Conservation (phyloP, 2,329 filamentous ascomycete species). For the Rhynchosporium secalis region DNA sequence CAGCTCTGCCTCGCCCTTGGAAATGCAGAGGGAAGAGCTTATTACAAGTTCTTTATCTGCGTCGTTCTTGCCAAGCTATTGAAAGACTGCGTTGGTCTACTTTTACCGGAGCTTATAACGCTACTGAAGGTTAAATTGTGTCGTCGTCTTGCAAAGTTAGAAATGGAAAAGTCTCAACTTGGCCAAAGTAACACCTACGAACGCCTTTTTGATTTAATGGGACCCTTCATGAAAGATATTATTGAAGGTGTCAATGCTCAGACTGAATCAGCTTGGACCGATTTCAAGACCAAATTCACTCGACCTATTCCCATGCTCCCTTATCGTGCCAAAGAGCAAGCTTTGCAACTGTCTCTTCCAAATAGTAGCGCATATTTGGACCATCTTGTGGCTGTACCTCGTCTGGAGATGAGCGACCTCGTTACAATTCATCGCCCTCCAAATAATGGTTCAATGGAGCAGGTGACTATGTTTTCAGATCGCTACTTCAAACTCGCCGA, state of each 20-base stretch:
- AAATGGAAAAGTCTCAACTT: constrained; percentile 42
- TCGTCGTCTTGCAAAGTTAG: constrained; percentile 59
- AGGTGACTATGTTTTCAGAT: constrained; percentile 30
- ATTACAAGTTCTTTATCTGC: constrained; percentile 61
- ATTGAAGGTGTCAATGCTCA: constrained; percentile 38
- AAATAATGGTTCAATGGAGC: constrained; percentile 21
- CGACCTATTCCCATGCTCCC: constrained; percentile 48
- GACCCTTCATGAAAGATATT: constrained; percentile 34
- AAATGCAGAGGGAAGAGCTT: constrained; percentile 45
- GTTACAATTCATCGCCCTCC: constrained; percentile 23
- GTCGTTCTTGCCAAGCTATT: constrained; percentile 50
- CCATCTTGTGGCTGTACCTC: constrained; percentile 19
- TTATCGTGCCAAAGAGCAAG: constrained; percentile 38
- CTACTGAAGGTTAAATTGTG: constrained; percentile 54
- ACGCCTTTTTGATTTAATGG: constrained; percentile 37
- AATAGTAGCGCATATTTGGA: constrained; percentile 44
- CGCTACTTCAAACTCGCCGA: constrained; percentile 33
- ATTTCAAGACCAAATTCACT: constrained; percentile 42
- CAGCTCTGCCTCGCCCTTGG: constrained; percentile 48
- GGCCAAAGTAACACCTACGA: constrained; percentile 31
- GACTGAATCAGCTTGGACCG: constrained; percentile 43
- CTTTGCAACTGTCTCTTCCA: constrained; percentile 43
- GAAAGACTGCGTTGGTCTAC: constrained; percentile 39
- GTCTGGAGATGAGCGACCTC: constrained; percentile 18
- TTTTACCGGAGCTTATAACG: constrained; percentile 42